Percentiles rank a stretch among this genome's conserved stretches.
These are phyloP conservation scores for Dorcoceras hygrometricum DNA, from an alignment of 257 asterid species.

Conservation along the genomic window DNA sequence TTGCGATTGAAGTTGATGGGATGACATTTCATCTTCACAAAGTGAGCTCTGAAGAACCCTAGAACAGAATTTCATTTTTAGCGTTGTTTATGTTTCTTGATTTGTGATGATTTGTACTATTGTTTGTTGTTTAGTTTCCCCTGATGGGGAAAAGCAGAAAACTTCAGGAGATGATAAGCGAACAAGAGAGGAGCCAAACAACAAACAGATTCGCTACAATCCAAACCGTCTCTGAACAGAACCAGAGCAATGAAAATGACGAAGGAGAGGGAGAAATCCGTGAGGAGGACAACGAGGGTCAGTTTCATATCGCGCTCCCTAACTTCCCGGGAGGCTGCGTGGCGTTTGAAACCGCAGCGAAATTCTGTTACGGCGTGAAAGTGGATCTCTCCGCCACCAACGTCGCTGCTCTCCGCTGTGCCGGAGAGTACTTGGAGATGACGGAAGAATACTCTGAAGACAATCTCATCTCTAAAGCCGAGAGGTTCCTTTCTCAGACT, in stretches of 20 bases:
- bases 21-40: slow-evolving; percentile 95
- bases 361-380: slow-evolving; percentile 89
- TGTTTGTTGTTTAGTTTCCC: slow-evolving; percentile 60
- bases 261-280: slow-evolving; percentile 43
- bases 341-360: slow-evolving; percentile 81
- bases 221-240: slow-evolving; percentile 37
- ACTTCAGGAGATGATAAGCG: slow-evolving; percentile 85
- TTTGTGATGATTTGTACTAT: background rate
- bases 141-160: slow-evolving; percentile 83
- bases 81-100: background rate
- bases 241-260: slow-evolving; percentile 34
- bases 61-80: background rate
- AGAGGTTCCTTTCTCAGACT: slow-evolving; percentile 50
- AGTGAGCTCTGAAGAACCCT: slow-evolving; percentile 34
- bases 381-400: slow-evolving; percentile 65
- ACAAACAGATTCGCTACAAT: slow-evolving; percentile 27
- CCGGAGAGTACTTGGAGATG: slow-evolving; percentile 82
- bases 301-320: slow-evolving; percentile 65
- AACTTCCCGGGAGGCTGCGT: slow-evolving; percentile 95
- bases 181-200: slow-evolving; percentile 51
- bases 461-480: slow-evolving; percentile 75
- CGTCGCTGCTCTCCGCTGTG: slow-evolving; percentile 80
- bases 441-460: slow-evolving; percentile 83
- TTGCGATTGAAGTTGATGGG: slow-evolving; percentile 70
- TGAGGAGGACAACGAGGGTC: slow-evolving; percentile 40